A percentile compares a stretch with the other conserved stretches of the same genome.
phyloP scores from a whole-genome alignment of 2,329 filamentous ascomycete species.

The Sclerotinia subarctica region DNA sequence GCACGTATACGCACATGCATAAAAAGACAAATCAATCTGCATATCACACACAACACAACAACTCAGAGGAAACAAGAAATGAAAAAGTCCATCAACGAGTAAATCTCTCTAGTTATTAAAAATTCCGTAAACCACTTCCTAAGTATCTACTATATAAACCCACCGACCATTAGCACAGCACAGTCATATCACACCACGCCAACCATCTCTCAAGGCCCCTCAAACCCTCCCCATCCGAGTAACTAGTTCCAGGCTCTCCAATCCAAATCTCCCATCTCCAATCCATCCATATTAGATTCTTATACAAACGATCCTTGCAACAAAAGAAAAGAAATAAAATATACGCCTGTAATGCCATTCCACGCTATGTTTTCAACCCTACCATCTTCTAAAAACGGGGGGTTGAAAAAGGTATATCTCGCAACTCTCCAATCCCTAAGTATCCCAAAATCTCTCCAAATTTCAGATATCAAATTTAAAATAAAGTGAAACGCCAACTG shows the following conservation, averaged over 20 bases:
- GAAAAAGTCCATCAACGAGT: too few relatives aligned
- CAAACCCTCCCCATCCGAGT: too few relatives aligned
- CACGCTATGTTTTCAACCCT: conserved; percentile 3
- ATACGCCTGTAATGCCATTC: conserved; percentile 4
- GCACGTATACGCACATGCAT: too few relatives aligned
- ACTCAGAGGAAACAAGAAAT: too few relatives aligned
- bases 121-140: too few relatives aligned
- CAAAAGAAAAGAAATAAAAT: neutral
- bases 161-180: neutral
- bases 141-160: too few relatives aligned
- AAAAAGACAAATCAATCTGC: too few relatives aligned
- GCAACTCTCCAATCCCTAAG: neutral
- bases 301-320: neutral
- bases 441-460: neutral
- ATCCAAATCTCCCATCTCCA: neutral
- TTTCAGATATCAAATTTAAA: neutral
- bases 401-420: neutral
- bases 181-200: too few relatives aligned
- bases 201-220: neutral
- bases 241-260: neutral
- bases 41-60: too few relatives aligned
- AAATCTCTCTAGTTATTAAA: too few relatives aligned
- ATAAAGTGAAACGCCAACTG: neutral
- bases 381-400: neutral
- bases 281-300: conserved; percentile 1